Evolutionary conservation across 495 filamentous ascomycete species (phyloP).

Genomic region (Pseudevernia furfuracea): DNA sequence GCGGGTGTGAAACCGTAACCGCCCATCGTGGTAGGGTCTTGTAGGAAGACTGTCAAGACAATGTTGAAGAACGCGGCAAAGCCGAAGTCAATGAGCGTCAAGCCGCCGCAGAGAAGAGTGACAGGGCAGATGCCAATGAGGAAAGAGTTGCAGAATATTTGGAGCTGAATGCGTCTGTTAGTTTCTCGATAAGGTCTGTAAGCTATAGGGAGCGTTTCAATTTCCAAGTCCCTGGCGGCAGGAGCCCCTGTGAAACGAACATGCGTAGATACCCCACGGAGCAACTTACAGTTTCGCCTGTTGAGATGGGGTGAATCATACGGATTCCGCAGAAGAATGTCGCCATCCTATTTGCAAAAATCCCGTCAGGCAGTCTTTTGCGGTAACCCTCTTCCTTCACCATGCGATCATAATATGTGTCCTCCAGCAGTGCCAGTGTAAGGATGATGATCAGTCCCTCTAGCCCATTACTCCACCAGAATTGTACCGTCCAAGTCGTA

Average conservation of each 20-base stretch:
- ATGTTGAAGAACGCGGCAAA: conserved; percentile 35
- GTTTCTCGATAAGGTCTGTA: too few species aligned
- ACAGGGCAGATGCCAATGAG: not conserved
- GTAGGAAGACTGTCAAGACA: conserved; percentile 34
- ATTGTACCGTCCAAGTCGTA: not conserved
- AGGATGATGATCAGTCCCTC: not conserved
- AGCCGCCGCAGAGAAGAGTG: conserved; percentile 24
- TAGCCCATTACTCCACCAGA: not conserved
- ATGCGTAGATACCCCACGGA: not conserved
- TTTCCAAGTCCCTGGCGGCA: not conserved
- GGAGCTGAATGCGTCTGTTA: not conserved
- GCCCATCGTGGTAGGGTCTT: conserved; percentile 29
- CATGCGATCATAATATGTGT: not conserved
- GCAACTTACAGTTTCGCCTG: not conserved
- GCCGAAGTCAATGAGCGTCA: conserved; percentile 31
- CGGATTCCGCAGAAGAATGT: not conserved
- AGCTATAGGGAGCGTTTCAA: too few species aligned
- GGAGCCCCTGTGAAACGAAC: not conserved
- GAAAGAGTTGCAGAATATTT: not conserved
- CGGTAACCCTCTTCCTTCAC: not conserved
- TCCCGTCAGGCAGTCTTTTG: not conserved
- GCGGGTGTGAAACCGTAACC: conserved; percentile 36
- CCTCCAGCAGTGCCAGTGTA: not conserved
- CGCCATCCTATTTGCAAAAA: not conserved
- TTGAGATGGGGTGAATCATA: not conserved